Percentiles rank a stretch among this genome's conserved stretches.
Conservation (phyloP, 2,329 filamentous ascomycete species). For the Fusarium domesticum region DNA sequence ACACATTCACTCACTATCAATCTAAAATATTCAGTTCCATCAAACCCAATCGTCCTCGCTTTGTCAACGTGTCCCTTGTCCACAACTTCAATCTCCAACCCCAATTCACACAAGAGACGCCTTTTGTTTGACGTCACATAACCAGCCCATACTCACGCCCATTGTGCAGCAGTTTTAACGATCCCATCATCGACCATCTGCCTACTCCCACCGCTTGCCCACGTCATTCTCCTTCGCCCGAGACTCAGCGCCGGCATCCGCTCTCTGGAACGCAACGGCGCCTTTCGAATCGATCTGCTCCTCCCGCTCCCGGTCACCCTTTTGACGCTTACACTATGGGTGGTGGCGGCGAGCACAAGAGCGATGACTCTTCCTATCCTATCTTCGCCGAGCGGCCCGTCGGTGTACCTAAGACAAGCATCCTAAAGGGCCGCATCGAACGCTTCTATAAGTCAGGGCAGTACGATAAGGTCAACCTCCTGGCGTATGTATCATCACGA, state of each 20-base stretch:
- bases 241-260: slow-evolving; percentile 17
- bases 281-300: slow-evolving; percentile 38
- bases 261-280: slow-evolving; percentile 29
- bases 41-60: neutral
- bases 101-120: neutral
- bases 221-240: slow-evolving; percentile 22
- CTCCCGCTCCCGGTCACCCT: slow-evolving; percentile 32
- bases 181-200: slow-evolving; percentile 23
- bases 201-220: slow-evolving; percentile 24
- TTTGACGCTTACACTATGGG: slow-evolving; percentile 46
- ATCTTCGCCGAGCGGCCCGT: slow-evolving; percentile 51
- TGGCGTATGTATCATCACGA: slow-evolving; percentile 55
- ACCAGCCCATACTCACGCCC: slow-evolving; percentile 20
- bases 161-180: slow-evolving; percentile 20
- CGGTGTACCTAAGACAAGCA: slow-evolving; percentile 77
- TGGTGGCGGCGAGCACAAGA: slow-evolving; percentile 45
- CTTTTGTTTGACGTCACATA: slow-evolving; percentile 9
- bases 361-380: slow-evolving; percentile 49
- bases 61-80: neutral
- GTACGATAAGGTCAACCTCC: slow-evolving; percentile 71
- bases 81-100: neutral
- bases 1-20: neutral
- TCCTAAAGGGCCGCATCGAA: slow-evolving; percentile 79
- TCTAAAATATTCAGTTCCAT: neutral
- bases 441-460: slow-evolving; percentile 79